Percentiles rank a stretch among this genome's conserved stretches.
Evolutionary conservation across 129 eudicot species (phyloP).

Genomic region (Saposhnikovia divaricata): DNA sequence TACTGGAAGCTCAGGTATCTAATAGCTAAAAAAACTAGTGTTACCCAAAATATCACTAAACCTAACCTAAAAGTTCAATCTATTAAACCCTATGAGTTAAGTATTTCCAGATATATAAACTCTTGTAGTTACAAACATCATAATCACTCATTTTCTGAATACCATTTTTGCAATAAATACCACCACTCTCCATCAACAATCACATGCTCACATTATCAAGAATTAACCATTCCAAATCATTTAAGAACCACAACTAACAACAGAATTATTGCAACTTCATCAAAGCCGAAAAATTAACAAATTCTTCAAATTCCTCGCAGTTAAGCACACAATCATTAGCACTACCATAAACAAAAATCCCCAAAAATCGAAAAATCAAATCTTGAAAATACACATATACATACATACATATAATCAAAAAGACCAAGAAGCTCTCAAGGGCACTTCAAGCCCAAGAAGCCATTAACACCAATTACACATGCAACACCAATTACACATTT

Average conservation of each 20-base stretch:
- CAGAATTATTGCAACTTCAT: background rate
- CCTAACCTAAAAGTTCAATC: background rate
- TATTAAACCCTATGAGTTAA: background rate
- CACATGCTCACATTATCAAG: background rate
- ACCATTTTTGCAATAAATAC: background rate
- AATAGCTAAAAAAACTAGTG: background rate
- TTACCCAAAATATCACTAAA: background rate
- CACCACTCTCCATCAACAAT: background rate
- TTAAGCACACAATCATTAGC: background rate
- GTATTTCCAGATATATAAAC: background rate
- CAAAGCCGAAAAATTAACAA: background rate
- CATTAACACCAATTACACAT: slow-evolving; percentile 30
- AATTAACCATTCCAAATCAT: background rate
- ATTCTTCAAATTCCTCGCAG: background rate
- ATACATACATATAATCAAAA: background rate
- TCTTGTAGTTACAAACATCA: too few relatives aligned
- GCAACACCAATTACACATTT: too few relatives aligned
- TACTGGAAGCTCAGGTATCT: background rate
- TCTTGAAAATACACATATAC: background rate
- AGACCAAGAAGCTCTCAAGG: slow-evolving; percentile 55
- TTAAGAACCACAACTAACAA: too few relatives aligned
- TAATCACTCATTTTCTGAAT: background rate
- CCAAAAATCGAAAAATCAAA: background rate
- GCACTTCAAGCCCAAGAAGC: slow-evolving; percentile 87
- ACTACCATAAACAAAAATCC: background rate